Evolutionary conservation across 306 rosid genomes (phyloP).

Genomic region (Pyrus pyrifolia): DNA sequence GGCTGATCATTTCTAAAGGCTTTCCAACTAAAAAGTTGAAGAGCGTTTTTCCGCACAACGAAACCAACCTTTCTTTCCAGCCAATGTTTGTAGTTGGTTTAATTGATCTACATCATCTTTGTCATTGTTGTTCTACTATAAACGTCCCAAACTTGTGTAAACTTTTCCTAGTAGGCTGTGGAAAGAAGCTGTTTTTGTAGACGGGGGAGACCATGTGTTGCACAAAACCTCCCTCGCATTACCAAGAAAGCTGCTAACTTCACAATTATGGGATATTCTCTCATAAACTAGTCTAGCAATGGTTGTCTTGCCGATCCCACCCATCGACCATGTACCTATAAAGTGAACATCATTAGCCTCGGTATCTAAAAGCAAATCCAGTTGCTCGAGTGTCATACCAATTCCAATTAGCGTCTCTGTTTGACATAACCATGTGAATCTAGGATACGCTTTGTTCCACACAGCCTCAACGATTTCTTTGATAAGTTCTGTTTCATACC

Average conservation of each 20-base stretch:
- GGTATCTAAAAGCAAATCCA: not conserved
- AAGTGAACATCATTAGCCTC: not conserved
- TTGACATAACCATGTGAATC: not conserved
- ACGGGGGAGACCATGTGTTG: not conserved
- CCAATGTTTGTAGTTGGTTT: not conserved
- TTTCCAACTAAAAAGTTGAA: constrained; percentile 11
- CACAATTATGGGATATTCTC: not conserved
- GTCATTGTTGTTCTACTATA: not conserved
- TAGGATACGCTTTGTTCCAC: not conserved
- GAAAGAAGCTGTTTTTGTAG: not conserved
- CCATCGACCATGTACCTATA: not conserved
- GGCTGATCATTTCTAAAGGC: not conserved
- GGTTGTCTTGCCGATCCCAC: not conserved
- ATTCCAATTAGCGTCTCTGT: not conserved
- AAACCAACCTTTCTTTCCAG: constrained; percentile 10
- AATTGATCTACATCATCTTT: not conserved
- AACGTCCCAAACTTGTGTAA: not conserved
- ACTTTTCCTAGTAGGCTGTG: not conserved
- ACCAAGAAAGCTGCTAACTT: not conserved
- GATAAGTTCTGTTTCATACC: not conserved
- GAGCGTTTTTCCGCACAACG: not conserved
- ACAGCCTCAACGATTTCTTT: not conserved
- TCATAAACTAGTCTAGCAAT: not conserved
- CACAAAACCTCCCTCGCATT: not conserved
- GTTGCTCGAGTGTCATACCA: not conserved